Percentiles rank a stretch among this genome's conserved stretches.
Conservation (phyloP, 306 rosid species). For the Rosa multiflora region DNA sequence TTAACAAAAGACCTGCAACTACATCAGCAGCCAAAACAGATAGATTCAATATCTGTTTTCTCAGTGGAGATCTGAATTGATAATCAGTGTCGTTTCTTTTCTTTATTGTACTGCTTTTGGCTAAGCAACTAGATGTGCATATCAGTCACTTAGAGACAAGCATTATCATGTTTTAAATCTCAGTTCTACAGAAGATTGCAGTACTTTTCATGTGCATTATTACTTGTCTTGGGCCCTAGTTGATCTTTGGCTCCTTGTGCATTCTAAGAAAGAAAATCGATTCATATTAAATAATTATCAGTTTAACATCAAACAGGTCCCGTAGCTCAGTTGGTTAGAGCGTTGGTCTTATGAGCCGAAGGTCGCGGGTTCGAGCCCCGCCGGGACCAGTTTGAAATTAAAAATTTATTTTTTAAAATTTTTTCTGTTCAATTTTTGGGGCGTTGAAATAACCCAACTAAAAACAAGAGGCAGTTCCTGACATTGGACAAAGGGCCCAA, state of each 20-base stretch:
- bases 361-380: slow-evolving; percentile 52
- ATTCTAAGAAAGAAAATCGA: no score
- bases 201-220: no score
- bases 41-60: not conserved
- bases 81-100: not conserved
- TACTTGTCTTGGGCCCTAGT: no score
- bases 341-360: slow-evolving; percentile 50
- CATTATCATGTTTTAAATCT: not conserved
- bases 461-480: no score
- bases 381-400: slow-evolving; percentile 5
- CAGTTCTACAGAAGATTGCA: not conserved
- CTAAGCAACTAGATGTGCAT: not conserved
- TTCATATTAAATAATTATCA: not conserved
- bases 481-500: no score
- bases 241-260: no score
- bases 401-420: not conserved
- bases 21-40: not conserved
- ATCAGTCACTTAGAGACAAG: not conserved
- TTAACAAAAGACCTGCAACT: not conserved
- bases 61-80: not conserved
- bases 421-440: not conserved
- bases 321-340: slow-evolving; percentile 54
- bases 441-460: not conserved
- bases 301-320: not conserved
- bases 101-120: not conserved